Evolutionary conservation across 495 filamentous ascomycete genomes (phyloP), one percentile per base, ranked within the genome.

Genomic region (Staphylotrichum longicolle): DNA sequence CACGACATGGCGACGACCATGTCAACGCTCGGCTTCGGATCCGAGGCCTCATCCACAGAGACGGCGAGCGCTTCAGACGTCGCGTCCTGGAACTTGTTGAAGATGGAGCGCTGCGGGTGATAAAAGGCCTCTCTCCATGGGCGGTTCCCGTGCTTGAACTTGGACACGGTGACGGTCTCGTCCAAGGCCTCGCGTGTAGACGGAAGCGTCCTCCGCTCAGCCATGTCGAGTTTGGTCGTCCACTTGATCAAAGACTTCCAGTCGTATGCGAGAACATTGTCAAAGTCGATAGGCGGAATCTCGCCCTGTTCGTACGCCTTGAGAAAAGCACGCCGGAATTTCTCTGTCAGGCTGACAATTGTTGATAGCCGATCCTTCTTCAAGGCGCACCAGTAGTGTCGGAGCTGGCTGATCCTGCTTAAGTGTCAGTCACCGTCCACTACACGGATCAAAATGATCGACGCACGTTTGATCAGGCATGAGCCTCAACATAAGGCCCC

Each of bases 181-280:
- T 70, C 71, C 12, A 80, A 47, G 27, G 64, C 61, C 11, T 68
- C 51, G 6, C 79, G 68, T 0, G 76, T 67, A 14, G 65, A 60
- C 7, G 80, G 78, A 6, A 81, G 70, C 10, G 71, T 58, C 32
- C 70, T 58, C 4, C 77, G 72, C 56, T 73, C 72, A 27, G 66
- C 60, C 14, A 70, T 68, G 54, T 75, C 70, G 2, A 80, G 75
- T 50, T 74, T 65, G 12, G 70, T 70, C 5, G 74, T 69, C 94
- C 94, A 98, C 11, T 88, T 80, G 34, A 95, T 81, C 10, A 96
- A 68, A 42, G 69, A 72, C 35, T 80, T 77, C 90, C 94, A 95
- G 68, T 96, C 86, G 66, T 95, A 95, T 10, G 74, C 77, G 39
- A 84, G 75, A 5, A 91, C 77, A 62, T 95, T 72, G 42, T 86